These are phyloP conservation scores for Chrysosphaeria jannelii DNA, from an alignment of 2,329 filamentous ascomycete genomes.

Conservation along the genomic window DNA sequence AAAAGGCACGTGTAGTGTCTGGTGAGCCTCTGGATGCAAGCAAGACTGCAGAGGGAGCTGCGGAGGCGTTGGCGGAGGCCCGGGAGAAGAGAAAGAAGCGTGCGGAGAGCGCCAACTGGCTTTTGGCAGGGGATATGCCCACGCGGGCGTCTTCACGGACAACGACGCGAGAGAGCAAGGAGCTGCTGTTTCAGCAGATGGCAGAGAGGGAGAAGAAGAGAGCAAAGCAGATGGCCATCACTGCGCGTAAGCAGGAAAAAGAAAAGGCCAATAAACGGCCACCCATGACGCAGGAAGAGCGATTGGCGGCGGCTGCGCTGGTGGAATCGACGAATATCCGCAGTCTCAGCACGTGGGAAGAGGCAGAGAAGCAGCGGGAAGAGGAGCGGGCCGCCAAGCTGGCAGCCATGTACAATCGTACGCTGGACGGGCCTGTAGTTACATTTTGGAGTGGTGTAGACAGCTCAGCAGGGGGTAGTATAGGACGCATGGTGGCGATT, in stretches of 20 bases:
- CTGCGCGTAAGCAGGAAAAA: conserved; percentile 37
- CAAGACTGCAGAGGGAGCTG: too few relatives aligned
- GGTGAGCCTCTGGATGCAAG: too few relatives aligned
- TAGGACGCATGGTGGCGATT: conserved; percentile 33
- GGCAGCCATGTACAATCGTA: conserved; percentile 64
- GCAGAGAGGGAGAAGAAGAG: conserved; percentile 39
- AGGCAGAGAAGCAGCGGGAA: conserved; percentile 65
- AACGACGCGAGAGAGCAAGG: conserved; percentile 27
- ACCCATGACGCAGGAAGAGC: conserved; percentile 62
- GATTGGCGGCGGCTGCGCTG: conserved; percentile 50
- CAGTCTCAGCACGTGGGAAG: conserved; percentile 80
- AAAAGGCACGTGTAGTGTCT: too few relatives aligned
- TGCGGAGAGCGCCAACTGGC: conserved; percentile 26
- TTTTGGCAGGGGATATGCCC: conserved; percentile 22
- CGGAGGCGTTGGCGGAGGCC: too few relatives aligned
- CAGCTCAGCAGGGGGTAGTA: conserved; percentile 28
- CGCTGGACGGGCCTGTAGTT: conserved; percentile 64
- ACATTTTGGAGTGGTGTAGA: conserved; percentile 77
- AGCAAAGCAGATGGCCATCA: conserved; percentile 35
- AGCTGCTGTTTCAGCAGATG: conserved; percentile 38
- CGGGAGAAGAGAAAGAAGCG: conserved; percentile 18
- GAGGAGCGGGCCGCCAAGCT: conserved; percentile 59
- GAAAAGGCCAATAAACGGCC: conserved; percentile 48
- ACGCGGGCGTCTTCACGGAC: conserved; percentile 25
- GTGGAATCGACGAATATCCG: conserved; percentile 70